phyloP scores from a whole-genome alignment of 2,329 filamentous ascomycete genomes.

The Seiridium unicorne region DNA sequence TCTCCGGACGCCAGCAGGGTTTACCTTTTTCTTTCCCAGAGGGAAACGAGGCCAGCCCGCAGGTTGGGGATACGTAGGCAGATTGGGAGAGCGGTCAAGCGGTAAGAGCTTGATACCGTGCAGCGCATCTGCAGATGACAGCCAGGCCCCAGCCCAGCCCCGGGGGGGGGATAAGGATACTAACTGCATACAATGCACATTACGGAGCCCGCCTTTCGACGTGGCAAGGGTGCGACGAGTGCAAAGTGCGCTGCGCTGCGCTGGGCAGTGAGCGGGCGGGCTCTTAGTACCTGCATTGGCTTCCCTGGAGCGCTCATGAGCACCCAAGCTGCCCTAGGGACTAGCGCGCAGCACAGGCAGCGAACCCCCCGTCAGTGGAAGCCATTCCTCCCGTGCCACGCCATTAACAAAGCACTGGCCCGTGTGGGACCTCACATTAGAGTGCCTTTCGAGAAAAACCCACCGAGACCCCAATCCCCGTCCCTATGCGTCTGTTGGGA shows the following conservation, averaged over 20 bases:
- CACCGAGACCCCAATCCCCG: background rate
- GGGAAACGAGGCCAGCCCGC: background rate
- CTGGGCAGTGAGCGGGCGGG: background rate
- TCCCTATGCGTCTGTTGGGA: background rate
- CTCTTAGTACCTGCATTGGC: background rate
- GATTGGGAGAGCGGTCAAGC: conserved; percentile 1
- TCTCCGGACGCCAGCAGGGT: conserved; percentile 2
- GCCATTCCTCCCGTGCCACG: background rate
- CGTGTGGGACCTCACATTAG: background rate
- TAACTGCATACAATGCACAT: background rate
- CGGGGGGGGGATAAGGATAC: background rate
- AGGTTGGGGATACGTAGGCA: background rate
- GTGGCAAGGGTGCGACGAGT: background rate
- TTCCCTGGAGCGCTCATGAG: background rate
- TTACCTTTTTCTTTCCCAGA: background rate
- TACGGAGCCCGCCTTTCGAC: background rate
- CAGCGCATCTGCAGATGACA: background rate
- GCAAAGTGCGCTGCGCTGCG: background rate
- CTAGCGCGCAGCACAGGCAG: background rate
- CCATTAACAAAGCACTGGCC: background rate
- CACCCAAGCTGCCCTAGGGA: background rate
- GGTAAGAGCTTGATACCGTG: background rate
- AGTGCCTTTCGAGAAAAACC: background rate
- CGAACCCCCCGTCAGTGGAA: too few species aligned
- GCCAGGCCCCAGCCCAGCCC: background rate